These are phyloP conservation scores for Xylaria multiplex DNA, from an alignment of 2,329 filamentous ascomycete species.

Conservation along the genomic window DNA sequence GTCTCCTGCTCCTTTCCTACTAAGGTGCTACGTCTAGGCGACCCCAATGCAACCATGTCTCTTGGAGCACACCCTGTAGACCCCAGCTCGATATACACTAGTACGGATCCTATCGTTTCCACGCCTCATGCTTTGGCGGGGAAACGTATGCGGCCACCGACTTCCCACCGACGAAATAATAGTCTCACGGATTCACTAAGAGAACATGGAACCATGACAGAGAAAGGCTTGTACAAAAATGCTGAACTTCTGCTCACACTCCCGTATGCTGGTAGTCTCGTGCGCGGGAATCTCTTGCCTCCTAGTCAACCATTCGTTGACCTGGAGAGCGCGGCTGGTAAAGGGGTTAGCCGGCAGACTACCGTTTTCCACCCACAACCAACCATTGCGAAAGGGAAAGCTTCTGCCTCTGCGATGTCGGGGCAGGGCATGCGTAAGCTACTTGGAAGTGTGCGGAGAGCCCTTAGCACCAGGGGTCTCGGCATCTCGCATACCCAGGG, in stretches of 20 bases:
- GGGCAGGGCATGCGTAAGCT: slow-evolving; percentile 85
- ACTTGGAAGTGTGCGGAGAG: slow-evolving; percentile 85
- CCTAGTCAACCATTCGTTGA: slow-evolving; percentile 85
- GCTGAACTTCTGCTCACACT: slow-evolving; percentile 69
- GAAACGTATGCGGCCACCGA: slow-evolving; percentile 66
- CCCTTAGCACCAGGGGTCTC: slow-evolving; percentile 71
- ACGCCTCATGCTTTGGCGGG: slow-evolving; percentile 68
- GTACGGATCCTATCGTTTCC: slow-evolving; percentile 62
- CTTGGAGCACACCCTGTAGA: slow-evolving; percentile 67
- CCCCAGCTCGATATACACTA: slow-evolving; percentile 59
- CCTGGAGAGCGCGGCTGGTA: slow-evolving; percentile 63
- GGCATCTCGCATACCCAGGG: slow-evolving; percentile 57
- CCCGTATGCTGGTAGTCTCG: slow-evolving; percentile 82
- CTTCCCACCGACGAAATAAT: slow-evolving; percentile 82
- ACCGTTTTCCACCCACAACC: slow-evolving; percentile 60
- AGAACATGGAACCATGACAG: slow-evolving; percentile 65
- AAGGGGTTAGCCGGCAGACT: slow-evolving; percentile 61
- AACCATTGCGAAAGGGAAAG: slow-evolving; percentile 55
- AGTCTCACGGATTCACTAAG: slow-evolving; percentile 87
- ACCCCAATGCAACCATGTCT: slow-evolving; percentile 54
- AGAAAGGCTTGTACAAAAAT: slow-evolving; percentile 63
- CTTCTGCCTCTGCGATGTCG: slow-evolving; percentile 66
- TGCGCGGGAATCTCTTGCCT: slow-evolving; percentile 85
- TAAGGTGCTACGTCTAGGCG: slow-evolving; percentile 57
- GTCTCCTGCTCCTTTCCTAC: slow-evolving; percentile 72